Percentiles rank a stretch among this genome's conserved stretches.
Evolutionary conservation across 1,139 yeast species (phyloP).

Genomic region (Arxiozyma slooffiae): DNA sequence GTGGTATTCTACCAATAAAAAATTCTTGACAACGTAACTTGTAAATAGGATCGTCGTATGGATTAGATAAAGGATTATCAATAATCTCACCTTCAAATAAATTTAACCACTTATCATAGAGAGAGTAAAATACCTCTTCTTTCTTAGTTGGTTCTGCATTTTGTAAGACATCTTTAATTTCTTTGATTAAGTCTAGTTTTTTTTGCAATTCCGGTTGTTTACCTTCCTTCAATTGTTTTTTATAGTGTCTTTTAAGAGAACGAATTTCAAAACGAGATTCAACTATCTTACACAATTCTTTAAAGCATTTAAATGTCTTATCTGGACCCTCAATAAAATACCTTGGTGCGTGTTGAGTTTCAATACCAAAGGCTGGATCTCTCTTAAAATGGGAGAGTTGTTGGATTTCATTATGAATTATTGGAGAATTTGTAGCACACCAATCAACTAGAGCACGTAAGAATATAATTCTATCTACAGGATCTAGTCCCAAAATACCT

Average conservation of each 20-base stretch:
- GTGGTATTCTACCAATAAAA: conserved; percentile 28
- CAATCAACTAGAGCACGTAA: conserved; percentile 42
- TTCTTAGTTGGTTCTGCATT: conserved; percentile 12
- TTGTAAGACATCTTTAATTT: conserved; percentile 15
- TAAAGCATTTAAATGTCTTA: conserved; percentile 18
- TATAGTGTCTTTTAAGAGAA: conserved; percentile 25
- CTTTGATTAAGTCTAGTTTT: conserved; percentile 21
- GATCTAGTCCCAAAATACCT: conserved; percentile 40
- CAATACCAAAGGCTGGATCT: conserved; percentile 28
- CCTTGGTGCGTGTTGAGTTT: conserved; percentile 27
- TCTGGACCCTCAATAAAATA: conserved; percentile 24
- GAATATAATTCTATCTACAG: conserved; percentile 40
- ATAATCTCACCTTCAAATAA: conserved; percentile 24
- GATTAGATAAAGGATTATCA: conserved; percentile 26
- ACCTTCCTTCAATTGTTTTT: conserved; percentile 24
- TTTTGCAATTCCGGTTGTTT: conserved; percentile 20
- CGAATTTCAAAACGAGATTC: conserved; percentile 25
- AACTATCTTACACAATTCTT: conserved; percentile 21
- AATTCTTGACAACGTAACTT: conserved; percentile 27
- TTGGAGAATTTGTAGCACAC: conserved; percentile 39
- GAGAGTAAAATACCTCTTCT: conserved; percentile 11
- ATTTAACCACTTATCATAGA: conserved; percentile 23
- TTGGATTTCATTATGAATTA: conserved; percentile 34
- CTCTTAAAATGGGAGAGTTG: conserved; percentile 25
- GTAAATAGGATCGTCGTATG: conserved; percentile 27